These are phyloP conservation scores for Candida adriatica DNA, from an alignment of 805 yeast species.

Conservation along the genomic window DNA sequence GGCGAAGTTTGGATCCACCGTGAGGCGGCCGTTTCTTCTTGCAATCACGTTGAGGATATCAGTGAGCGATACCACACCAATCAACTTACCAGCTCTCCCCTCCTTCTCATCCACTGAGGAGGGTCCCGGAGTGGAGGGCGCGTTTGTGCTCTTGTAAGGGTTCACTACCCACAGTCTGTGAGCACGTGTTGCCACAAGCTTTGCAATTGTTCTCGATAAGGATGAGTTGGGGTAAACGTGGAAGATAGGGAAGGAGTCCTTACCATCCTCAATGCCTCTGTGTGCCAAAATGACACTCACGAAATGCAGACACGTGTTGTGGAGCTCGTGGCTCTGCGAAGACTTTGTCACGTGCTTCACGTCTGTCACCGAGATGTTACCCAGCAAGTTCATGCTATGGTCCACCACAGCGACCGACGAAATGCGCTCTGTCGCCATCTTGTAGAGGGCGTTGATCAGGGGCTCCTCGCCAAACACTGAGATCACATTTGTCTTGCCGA, in stretches of 20 bases:
- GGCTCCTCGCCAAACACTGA: constrained; percentile 83
- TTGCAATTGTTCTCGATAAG: constrained; percentile 85
- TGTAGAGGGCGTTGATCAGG: constrained; percentile 76
- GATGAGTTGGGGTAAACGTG: constrained; percentile 79
- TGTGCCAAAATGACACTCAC: constrained; percentile 78
- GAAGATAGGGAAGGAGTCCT: constrained; percentile 94
- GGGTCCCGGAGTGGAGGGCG: constrained; percentile 18
- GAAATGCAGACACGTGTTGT: constrained; percentile 81
- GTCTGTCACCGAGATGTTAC: constrained; percentile 92
- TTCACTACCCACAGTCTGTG: constrained; percentile 86
- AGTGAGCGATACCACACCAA: constrained; percentile 89
- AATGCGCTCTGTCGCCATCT: constrained; percentile 79
- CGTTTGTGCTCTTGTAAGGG: constrained; percentile 30
- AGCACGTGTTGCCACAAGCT: constrained; percentile 89
- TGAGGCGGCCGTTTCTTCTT: constrained; percentile 53
- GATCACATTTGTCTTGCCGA: constrained; percentile 70
- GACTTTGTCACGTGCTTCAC: constrained; percentile 83
- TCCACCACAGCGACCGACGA: constrained; percentile 93
- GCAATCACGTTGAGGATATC: constrained; percentile 84
- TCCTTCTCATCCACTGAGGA: constrained; percentile 28
- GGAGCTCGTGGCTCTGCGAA: constrained; percentile 76
- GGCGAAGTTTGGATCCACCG: constrained; percentile 79
- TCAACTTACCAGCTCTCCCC: constrained; percentile 70
- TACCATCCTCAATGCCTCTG: constrained; percentile 89
- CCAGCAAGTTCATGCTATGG: constrained; percentile 63